Evolutionary conservation across 768 basidiomycete species (phyloP), one percentile per base, ranked within the genome.

Genomic region (Tulasnella sp.): DNA sequence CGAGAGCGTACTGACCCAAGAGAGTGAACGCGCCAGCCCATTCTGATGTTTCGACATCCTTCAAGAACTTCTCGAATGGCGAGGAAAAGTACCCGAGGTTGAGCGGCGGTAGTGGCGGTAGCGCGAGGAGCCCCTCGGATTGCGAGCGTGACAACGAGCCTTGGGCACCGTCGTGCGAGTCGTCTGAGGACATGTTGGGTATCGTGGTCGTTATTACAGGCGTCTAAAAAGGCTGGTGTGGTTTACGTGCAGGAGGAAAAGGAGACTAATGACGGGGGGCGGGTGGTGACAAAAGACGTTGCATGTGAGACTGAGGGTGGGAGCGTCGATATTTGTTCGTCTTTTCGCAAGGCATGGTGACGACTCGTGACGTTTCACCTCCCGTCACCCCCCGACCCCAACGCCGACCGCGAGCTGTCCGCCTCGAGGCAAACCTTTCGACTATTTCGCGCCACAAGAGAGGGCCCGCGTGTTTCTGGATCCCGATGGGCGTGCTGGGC

Each of bases 11-110:
- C 86, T 72, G 77, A 94, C 94, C 94, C 6, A 95, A 83, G 34
- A 96, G 81, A 2, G 94, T 95, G 77, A 95, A 91, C 37, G 91
- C 92, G 75, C 90, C 87, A 47, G 90, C 81, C 87, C 89, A 89
- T 76, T 90, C 92, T 62, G 86, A 76, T 73, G 69, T 87, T 72
- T 85, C 83, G 68, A 65, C 63, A n/a, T 72, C 70, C 62, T 65
- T 72, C 37, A 72, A 32, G 62, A 63, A 72, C 37, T 72, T 72
- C 40, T 93, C 92, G 75, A 92, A 89, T 5, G 89, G 83, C 22
- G 82, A 81, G 9, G 88, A 87, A 79, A 92, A 90, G 78, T 86
- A 88, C 41, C 86, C 85, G 41, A 67, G 66, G 19, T 67, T 67
- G 12, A 67, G 63, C 14, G 63, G 34, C 1, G 63, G 63, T 19